Evolutionary conservation across 2,329 filamentous ascomycete genomes (phyloP), one percentile per base, ranked within the genome.

Genomic region (Sarocladium strictum): DNA sequence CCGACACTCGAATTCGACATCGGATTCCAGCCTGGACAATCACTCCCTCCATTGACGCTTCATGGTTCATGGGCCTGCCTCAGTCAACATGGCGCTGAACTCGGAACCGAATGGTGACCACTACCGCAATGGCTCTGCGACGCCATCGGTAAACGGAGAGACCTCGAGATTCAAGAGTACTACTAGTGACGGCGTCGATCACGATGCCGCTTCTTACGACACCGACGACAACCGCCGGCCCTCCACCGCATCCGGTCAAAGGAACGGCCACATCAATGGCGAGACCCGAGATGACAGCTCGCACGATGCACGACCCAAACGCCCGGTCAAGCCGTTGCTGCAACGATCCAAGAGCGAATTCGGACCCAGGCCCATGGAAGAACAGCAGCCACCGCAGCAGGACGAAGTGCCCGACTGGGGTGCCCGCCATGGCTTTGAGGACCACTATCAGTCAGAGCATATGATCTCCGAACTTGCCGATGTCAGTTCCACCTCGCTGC

Each of bases 391-490:
- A 40, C 65, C 69, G 51, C 62, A 66, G 26, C 75, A 77, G 14
- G 75, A 78, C 3, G 76, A 78, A 40, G 68, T 76, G 29, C 70
- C 72, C 41, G 75, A 78, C 60, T 80, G 78, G 76, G 80, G 80
- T 7, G 79, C 79, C 68, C 83, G 92, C 50, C 92, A 97, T 73
- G 92, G 92, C 49, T 97, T 94, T 75, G 90, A 96, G 66, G 88
- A 92, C 62, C 90, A 96, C 69, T 91, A 96, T 67, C 88, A 90
- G 65, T 95, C 89, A 4, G 89, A 91, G 61, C 90, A 96, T 65
- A 92, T 95, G 64, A 87, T 95, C 62, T 87, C 88, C 55, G 81
- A 91, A 60, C 77, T 96, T 59, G 90, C 88, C 53, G 91, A 87
- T 67, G 87, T 91, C 73, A 74, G 85, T 78, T n/a, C 12, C n/a